Conservation (phyloP, 805 yeast genomes). For the Kuraishia molischiana region DNA sequence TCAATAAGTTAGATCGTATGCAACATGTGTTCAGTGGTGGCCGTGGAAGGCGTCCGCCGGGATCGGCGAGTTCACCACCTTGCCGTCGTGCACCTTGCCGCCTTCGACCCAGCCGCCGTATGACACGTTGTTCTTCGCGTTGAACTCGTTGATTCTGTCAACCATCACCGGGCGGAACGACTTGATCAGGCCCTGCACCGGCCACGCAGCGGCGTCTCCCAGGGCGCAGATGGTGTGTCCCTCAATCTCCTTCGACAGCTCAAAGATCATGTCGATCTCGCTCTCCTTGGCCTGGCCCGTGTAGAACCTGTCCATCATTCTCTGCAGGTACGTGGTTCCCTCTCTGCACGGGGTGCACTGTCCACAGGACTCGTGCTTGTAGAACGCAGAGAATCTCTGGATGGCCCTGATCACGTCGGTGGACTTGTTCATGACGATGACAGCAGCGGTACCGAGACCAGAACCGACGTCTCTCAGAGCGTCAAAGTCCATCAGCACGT, state of each 20-base stretch:
- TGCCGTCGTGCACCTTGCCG: slow-evolving; percentile 52
- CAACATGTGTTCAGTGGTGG: slow-evolving; percentile 4
- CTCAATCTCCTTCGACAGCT: slow-evolving; percentile 78
- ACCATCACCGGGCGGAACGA: slow-evolving; percentile 78
- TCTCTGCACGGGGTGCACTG: slow-evolving; percentile 95
- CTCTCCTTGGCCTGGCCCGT: slow-evolving; percentile 71
- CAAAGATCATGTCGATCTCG: slow-evolving; percentile 79
- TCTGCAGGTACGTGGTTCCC: slow-evolving; percentile 80
- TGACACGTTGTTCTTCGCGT: slow-evolving; percentile 32
- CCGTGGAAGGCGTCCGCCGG: slow-evolving; percentile 28
- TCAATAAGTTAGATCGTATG: no score
- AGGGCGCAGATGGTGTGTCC: slow-evolving; percentile 90
- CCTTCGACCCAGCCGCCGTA: slow-evolving; percentile 75
- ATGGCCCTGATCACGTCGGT: slow-evolving; percentile 81
- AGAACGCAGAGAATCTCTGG: slow-evolving; percentile 75
- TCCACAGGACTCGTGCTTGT: slow-evolving; percentile 90
- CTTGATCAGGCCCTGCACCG: slow-evolving; percentile 79
- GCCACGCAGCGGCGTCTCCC: slow-evolving; percentile 95
- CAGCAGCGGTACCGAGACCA: slow-evolving; percentile 90
- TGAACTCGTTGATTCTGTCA: slow-evolving; percentile 61
- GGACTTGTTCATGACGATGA: slow-evolving; percentile 81
- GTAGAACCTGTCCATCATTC: slow-evolving; percentile 76
- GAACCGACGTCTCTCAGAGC: slow-evolving; percentile 79
- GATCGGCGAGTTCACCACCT: slow-evolving; percentile 49
- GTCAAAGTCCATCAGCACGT: slow-evolving; percentile 79